A percentile compares a stretch with the other conserved stretches of the same genome.
Evolutionary conservation across 2,329 filamentous ascomycete species (phyloP).

Genomic region (Talaromyces sp.): DNA sequence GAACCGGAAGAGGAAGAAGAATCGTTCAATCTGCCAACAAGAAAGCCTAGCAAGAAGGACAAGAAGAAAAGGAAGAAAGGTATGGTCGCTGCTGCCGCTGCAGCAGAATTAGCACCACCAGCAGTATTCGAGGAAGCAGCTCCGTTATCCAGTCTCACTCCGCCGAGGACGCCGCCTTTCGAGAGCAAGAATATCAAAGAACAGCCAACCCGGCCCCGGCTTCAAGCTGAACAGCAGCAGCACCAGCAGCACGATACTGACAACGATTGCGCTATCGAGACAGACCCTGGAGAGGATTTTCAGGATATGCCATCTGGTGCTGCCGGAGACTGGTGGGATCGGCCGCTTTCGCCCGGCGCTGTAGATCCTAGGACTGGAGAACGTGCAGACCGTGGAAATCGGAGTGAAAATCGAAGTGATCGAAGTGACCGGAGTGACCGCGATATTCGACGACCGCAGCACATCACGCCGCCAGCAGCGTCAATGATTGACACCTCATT

Average conservation of each 20-base stretch:
- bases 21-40: slow-evolving; percentile 4
- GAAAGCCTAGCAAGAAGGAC: slow-evolving; percentile 23
- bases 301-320: slow-evolving; percentile 4
- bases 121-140: slow-evolving; percentile 17
- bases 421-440: not conserved
- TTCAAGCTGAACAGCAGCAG: not conserved
- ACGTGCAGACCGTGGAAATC: not conserved
- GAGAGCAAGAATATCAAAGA: slow-evolving; percentile 11
- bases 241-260: not conserved
- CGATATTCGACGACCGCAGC: slow-evolving; percentile 1
- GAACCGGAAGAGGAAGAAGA: slow-evolving; percentile 3
- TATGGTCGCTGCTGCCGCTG: not conserved
- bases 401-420: too few relatives aligned
- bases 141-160: slow-evolving; percentile 24
- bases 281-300: slow-evolving; percentile 7
- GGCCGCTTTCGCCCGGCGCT: slow-evolving; percentile 5
- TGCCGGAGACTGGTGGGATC: slow-evolving; percentile 9
- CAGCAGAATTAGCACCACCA: not conserved
- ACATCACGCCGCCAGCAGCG: slow-evolving; percentile 5
- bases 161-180: slow-evolving; percentile 34
- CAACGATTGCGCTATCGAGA: slow-evolving; percentile 9
- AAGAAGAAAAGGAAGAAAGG: slow-evolving; percentile 23
- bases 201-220: not conserved
- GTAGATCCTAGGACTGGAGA: not conserved
- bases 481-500: slow-evolving; percentile 31